Evolutionary conservation across 1,139 yeast genomes (phyloP).

Genomic region (Protomyces inundatus): DNA sequence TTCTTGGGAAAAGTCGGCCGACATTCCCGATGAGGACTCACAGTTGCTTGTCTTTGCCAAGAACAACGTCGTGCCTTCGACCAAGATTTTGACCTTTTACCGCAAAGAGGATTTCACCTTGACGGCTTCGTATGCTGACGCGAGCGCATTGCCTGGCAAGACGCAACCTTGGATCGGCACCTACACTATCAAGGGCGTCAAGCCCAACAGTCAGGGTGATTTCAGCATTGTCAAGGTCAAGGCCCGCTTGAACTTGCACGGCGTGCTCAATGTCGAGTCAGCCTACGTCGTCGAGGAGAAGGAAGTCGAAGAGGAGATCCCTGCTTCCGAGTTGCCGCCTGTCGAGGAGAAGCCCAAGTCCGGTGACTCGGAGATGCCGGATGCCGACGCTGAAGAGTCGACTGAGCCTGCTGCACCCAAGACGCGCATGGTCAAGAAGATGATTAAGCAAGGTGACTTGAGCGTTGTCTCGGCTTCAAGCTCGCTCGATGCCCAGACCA

Average conservation of each 20-base stretch:
- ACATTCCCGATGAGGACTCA: constrained; percentile 62
- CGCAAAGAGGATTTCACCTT: constrained; percentile 85
- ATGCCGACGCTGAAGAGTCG: constrained; percentile 55
- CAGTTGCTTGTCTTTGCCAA: constrained; percentile 95
- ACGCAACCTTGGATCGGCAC: constrained; percentile 62
- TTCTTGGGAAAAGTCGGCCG: constrained; percentile 91
- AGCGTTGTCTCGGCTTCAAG: constrained; percentile 55
- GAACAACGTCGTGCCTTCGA: constrained; percentile 88
- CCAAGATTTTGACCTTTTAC: constrained; percentile 90
- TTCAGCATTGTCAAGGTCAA: constrained; percentile 84
- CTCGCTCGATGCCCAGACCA: constrained; percentile 56
- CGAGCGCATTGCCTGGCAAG: constrained; percentile 66
- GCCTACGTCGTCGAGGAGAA: constrained; percentile 94
- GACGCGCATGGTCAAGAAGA: constrained; percentile 85
- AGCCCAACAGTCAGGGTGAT: constrained; percentile 66
- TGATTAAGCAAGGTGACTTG: constrained; percentile 86
- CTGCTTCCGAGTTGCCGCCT: constrained; percentile 30
- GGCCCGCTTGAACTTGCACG: constrained; percentile 95
- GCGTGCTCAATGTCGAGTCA: constrained; percentile 86
- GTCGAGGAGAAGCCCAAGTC: constrained; percentile 48
- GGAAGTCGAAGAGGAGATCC: constrained; percentile 66
- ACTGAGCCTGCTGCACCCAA: constrained; percentile 38
- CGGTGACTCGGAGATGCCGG: constrained; percentile 43
- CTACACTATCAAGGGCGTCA: constrained; percentile 85
- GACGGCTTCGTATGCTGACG: constrained; percentile 79